These are phyloP conservation scores for Trematosphaeria pertusa DNA, from an alignment of 2,329 filamentous ascomycete species.

Conservation along the genomic window DNA sequence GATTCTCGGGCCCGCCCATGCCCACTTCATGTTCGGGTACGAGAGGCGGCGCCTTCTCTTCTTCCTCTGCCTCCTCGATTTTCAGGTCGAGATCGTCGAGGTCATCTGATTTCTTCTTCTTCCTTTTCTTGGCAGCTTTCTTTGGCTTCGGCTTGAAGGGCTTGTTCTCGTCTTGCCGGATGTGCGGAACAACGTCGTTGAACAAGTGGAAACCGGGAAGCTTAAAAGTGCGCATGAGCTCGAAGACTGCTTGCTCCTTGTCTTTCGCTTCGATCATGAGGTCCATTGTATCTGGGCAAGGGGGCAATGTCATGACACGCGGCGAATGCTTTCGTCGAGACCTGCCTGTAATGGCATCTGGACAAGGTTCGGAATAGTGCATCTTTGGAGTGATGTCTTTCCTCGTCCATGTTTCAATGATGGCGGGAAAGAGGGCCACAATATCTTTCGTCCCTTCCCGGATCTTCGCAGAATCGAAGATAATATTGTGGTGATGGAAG, in stretches of 20 bases:
- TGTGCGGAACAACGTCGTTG: slow-evolving; percentile 78
- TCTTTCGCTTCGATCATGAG: slow-evolving; percentile 99
- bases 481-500: slow-evolving; percentile 94
- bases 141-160: slow-evolving; percentile 47
- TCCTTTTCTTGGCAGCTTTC: slow-evolving; percentile 55
- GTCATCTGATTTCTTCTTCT: slow-evolving; percentile 51
- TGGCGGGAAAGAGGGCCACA: slow-evolving; percentile 74
- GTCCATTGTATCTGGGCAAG: slow-evolving; percentile 83
- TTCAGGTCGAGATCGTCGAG: slow-evolving; percentile 48
- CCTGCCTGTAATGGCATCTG: slow-evolving; percentile 76
- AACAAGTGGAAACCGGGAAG: slow-evolving; percentile 79
- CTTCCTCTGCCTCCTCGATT: slow-evolving; percentile 48
- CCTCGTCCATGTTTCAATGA: slow-evolving; percentile 80
- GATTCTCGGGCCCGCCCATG: slow-evolving; percentile 82
- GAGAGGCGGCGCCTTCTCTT: slow-evolving; percentile 45
- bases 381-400: slow-evolving; percentile 93
- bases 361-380: slow-evolving; percentile 88
- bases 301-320: slow-evolving; percentile 79
- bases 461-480: slow-evolving; percentile 75
- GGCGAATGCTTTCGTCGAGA: slow-evolving; percentile 86
- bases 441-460: slow-evolving; percentile 88
- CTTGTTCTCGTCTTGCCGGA: slow-evolving; percentile 77
- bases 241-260: slow-evolving; percentile 95
- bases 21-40: slow-evolving; percentile 74
- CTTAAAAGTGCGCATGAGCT: slow-evolving; percentile 87